Percentiles rank a stretch among this genome's conserved stretches.
phyloP scores from a whole-genome alignment of 495 filamentous ascomycete genomes.

The Tuber melanosporum region DNA sequence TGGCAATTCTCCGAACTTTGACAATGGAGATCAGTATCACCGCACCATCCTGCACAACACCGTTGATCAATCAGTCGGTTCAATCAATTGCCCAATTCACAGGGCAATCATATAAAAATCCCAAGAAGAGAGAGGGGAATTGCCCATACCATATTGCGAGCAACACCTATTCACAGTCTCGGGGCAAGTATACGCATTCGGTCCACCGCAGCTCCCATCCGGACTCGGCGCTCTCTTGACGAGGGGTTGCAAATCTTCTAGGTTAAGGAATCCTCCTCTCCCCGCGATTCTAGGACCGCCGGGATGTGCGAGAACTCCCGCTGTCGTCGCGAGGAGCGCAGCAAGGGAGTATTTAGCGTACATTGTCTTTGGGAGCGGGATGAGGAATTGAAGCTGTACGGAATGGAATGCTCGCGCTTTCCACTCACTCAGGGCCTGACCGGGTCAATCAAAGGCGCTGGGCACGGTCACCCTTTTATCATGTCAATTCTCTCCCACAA shows the following conservation, averaged over 20 bases:
- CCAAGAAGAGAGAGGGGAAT: not conserved
- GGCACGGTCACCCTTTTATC: not conserved
- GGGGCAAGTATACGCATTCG: slow-evolving; percentile 28
- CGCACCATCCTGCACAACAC: slow-evolving; percentile 20
- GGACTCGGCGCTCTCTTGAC: slow-evolving; percentile 16
- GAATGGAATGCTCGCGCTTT: not conserved
- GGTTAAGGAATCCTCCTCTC: slow-evolving; percentile 19
- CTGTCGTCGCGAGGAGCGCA: not conserved
- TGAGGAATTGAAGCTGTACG: not conserved
- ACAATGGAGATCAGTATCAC: slow-evolving; percentile 21
- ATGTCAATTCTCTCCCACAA: not conserved
- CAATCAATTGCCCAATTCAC: not conserved
- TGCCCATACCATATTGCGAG: slow-evolving; percentile 27
- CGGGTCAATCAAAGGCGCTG: not conserved
- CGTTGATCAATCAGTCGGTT: not conserved
- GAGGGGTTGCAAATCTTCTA: slow-evolving; percentile 21
- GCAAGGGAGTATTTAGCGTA: not conserved
- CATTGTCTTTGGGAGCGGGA: not conserved
- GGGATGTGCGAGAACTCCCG: not conserved
- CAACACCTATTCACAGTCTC: slow-evolving; percentile 23
- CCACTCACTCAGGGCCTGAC: not conserved
- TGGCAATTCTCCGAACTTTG: slow-evolving; percentile 20
- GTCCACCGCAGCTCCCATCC: slow-evolving; percentile 28
- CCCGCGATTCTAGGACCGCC: not conserved
- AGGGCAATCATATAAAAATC: not conserved